Percentiles rank a stretch among this genome's conserved stretches.
These are phyloP conservation scores for Tolypocladium amazonense DNA, from an alignment of 2,329 filamentous ascomycete genomes.

Conservation along the genomic window DNA sequence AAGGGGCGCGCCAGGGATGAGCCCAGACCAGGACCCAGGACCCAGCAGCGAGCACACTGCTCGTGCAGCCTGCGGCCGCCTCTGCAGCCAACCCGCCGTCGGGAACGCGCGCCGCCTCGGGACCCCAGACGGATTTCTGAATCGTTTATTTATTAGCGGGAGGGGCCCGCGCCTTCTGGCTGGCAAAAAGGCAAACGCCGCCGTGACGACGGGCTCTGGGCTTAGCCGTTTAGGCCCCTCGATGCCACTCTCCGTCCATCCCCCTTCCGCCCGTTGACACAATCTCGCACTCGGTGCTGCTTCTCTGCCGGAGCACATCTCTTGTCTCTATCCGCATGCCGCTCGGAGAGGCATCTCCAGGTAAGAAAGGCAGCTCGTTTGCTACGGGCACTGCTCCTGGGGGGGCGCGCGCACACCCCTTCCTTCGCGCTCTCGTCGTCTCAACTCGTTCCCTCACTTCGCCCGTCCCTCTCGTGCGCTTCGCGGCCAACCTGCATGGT, in stretches of 20 bases:
- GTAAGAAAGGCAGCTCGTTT: not conserved
- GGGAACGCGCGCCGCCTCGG: conserved; percentile 22
- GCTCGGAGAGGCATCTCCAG: not conserved
- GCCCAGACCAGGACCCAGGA: conserved; percentile 2
- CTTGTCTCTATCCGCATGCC: not conserved
- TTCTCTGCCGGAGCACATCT: not conserved
- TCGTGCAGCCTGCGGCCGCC: conserved; percentile 26
- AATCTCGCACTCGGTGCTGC: not conserved
- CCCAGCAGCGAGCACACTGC: conserved; percentile 13
- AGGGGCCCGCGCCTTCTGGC: not conserved
- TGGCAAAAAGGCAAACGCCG: not conserved
- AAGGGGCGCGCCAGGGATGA: not conserved
- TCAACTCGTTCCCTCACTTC: not conserved
- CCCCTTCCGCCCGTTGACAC: not conserved
- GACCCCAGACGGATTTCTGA: conserved; percentile 13
- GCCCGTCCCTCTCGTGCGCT: not conserved
- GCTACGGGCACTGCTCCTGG: not conserved
- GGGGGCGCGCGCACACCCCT: not conserved
- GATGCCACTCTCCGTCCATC: not conserved
- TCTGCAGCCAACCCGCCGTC: conserved; percentile 23
- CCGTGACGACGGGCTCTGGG: not conserved
- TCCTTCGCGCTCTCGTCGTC: not conserved
- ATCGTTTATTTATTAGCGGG: conserved; percentile 1
- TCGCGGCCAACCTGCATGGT: not conserved
- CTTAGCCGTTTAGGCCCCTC: not conserved